Evolutionary conservation across 768 basidiomycete genomes (phyloP).

Genomic region (Podaxis sp.): DNA sequence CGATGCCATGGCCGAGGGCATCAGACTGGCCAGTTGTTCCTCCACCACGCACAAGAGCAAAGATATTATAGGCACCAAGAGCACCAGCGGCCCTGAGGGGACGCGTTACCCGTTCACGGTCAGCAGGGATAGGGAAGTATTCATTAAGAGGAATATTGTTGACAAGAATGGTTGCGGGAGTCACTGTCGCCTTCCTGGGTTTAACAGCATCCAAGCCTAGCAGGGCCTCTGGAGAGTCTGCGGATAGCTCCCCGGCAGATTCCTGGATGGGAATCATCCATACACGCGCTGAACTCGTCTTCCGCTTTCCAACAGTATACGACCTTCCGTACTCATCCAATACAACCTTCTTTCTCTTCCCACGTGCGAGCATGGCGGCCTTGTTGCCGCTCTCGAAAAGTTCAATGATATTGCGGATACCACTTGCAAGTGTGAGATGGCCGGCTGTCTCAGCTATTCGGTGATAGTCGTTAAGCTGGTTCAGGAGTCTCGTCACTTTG

Average conservation of each 20-base stretch:
- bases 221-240: constrained; percentile 23
- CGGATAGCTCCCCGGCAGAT: constrained; percentile 12
- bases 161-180: constrained; percentile 71
- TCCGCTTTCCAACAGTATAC: constrained; percentile 85
- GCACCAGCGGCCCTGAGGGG: constrained; percentile 84
- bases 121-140: constrained; percentile 74
- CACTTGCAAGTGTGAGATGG: constrained; percentile 51
- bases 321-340: constrained; percentile 80
- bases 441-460: constrained; percentile 61
- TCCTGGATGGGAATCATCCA: constrained; percentile 81
- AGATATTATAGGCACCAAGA: constrained; percentile 81
- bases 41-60: constrained; percentile 78
- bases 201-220: constrained; percentile 29
- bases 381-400: constrained; percentile 69
- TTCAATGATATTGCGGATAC: constrained; percentile 51
- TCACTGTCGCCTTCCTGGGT: constrained; percentile 30
- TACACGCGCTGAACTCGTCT: constrained; percentile 87
- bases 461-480: constrained; percentile 63
- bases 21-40: constrained; percentile 94
- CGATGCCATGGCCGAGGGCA: constrained; percentile 75
- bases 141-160: constrained; percentile 79
- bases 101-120: constrained; percentile 79
- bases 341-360: constrained; percentile 54
- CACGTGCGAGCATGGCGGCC: constrained; percentile 43
- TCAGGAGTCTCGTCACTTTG: constrained; percentile 58